phyloP scores from a whole-genome alignment of 2,329 filamentous ascomycete genomes.

The Cladosporium sp. region DNA sequence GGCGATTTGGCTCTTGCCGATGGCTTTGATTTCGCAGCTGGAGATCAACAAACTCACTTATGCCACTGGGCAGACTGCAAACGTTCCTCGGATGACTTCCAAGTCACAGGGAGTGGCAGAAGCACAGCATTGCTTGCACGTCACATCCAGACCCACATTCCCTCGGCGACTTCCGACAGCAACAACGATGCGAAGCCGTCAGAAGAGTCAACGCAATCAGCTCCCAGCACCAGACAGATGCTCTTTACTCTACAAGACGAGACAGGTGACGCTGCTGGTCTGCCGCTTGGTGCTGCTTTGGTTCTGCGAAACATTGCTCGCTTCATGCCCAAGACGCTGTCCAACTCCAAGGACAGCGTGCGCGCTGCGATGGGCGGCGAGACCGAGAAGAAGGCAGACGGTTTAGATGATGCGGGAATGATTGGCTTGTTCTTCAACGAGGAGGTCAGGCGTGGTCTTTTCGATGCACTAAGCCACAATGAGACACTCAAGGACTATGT shows the following conservation, averaged over 20 bases:
- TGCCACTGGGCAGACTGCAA: constrained; percentile 70
- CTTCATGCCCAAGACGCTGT: constrained; percentile 38
- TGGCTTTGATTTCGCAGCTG: constrained; percentile 33
- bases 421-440: constrained; percentile 26
- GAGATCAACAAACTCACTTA: constrained; percentile 46
- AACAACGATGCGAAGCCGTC: constrained; percentile 24
- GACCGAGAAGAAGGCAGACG: constrained; percentile 17
- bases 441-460: constrained; percentile 28
- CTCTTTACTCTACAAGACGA: constrained; percentile 52
- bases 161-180: constrained; percentile 33
- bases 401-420: constrained; percentile 22
- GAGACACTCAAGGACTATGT: constrained; percentile 29
- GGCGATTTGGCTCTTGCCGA: constrained; percentile 18
- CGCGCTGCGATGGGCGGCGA: constrained; percentile 9
- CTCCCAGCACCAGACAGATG: neutral
- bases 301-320: constrained; percentile 76
- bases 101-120: constrained; percentile 18
- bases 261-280: constrained; percentile 64
- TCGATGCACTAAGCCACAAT: constrained; percentile 29
- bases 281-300: constrained; percentile 74
- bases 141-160: constrained; percentile 70
- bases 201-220: neutral
- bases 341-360: constrained; percentile 19
- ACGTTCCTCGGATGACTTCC: constrained; percentile 50
- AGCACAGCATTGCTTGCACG: constrained; percentile 34